Conservation (phyloP, 441 rosid genomes). For the Pelargonium australe region DNA sequence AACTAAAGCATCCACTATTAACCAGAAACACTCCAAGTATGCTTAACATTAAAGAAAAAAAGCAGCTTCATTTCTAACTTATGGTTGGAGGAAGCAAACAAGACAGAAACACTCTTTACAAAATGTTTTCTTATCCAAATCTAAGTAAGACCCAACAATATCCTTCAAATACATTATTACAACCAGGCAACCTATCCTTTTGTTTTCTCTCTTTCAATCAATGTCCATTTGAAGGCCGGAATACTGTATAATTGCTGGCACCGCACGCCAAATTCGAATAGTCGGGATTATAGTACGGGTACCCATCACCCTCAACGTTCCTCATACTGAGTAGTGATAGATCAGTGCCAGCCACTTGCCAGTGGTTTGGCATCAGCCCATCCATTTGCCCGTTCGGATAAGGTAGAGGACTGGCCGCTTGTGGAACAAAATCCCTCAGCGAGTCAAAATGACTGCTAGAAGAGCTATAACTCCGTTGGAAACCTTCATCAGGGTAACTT, state of each 20-base stretch:
- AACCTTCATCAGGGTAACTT: conserved; percentile 52
- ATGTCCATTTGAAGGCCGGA: conserved; percentile 69
- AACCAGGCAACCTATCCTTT: background rate
- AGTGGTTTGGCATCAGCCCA: conserved; percentile 44
- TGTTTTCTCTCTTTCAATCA: conserved; percentile 27
- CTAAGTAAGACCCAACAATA: conserved; percentile 27
- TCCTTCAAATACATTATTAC: conserved; percentile 24
- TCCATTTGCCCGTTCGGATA: conserved; percentile 52
- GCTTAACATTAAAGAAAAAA: background rate
- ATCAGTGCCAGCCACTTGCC: conserved; percentile 63
- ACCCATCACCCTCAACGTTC: conserved; percentile 41
- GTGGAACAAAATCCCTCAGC: conserved; percentile 30
- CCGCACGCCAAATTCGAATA: conserved; percentile 44
- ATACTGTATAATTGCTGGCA: conserved; percentile 52
- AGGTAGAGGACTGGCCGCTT: conserved; percentile 2
- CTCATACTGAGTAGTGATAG: conserved; percentile 49
- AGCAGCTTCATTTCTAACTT: conserved; percentile 16
- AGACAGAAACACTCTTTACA: conserved; percentile 45
- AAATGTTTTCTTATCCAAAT: conserved; percentile 42
- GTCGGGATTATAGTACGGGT: conserved; percentile 41
- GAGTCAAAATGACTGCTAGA: conserved; percentile 44
- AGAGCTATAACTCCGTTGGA: conserved; percentile 41
- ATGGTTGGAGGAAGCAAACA: conserved; percentile 18
- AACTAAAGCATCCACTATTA: no score
- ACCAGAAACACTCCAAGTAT: background rate